Conservation (phyloP, 192 early-diverging fungal genomes). For the Backusella liffmaniae region DNA sequence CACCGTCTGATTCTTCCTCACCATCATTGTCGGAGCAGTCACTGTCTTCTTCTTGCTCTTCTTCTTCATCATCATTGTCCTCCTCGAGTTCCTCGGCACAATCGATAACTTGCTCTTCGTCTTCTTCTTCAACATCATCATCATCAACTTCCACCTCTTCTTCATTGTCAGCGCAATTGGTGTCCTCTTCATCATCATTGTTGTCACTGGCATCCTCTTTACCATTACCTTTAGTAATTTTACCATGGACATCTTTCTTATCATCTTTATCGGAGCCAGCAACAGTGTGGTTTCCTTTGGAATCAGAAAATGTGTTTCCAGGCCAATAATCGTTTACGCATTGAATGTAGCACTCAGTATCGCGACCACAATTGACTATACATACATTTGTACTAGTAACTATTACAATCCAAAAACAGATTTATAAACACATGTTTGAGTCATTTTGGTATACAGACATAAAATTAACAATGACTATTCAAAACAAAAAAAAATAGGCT, state of each 20-base stretch:
- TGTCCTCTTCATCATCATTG: not conserved
- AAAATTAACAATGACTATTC: not conserved
- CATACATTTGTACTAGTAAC: constrained; percentile 2
- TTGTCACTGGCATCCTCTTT: not conserved
- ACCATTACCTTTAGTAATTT: not conserved
- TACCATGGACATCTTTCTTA: too few relatives aligned
- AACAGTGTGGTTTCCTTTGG: not conserved
- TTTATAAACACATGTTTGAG: not conserved
- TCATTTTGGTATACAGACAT: constrained; percentile 1
- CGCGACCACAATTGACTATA: not conserved
- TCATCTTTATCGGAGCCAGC: not conserved
- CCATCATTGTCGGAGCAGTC: not conserved
- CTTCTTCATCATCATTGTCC: not conserved
- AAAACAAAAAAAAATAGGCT: constrained; percentile 3
- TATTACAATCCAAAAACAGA: not conserved
- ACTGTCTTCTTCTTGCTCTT: not conserved
- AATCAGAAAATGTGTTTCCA: constrained; percentile 4
- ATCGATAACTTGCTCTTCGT: not conserved
- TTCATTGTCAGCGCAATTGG: not conserved
- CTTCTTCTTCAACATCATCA: not conserved
- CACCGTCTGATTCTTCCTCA: not conserved
- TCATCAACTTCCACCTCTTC: not conserved
- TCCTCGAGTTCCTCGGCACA: not conserved
- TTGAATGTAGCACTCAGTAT: not conserved
- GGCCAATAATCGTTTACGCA: constrained; percentile 7